Base-by-base conservation (phyloP, 768 basidiomycete genomes). In the Termitomyces sp. region DNA sequence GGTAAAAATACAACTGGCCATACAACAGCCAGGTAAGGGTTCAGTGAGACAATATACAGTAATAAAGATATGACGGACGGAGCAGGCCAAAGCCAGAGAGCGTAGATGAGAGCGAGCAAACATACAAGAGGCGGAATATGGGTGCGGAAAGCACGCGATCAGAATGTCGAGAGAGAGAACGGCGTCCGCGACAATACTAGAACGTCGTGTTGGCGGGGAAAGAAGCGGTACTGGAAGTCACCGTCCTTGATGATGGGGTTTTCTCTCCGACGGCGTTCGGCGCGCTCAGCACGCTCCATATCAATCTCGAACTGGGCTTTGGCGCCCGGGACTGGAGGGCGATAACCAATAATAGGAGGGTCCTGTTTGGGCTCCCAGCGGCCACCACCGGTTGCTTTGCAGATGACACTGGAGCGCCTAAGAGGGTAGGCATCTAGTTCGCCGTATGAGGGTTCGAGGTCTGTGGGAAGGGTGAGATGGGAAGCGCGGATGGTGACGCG, bases 331-430 rank as follows among this genome's bases (percentile, higher is more conserved):
- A 84, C 68, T 35, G 83, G 81, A n/a, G 83, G 70, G 12, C 85
- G 80, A 60, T 79, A 75, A 50, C 79, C 80, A 65, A 74, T 70
- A 56, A 78, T 62, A 60, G 71, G 73, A 1, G 77, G 72, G 10
- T 71, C 69, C 31, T 77, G 79, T 64, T 85, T 86, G 34, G 90
- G 90, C 61, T 82, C 81, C 90, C 90, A 92, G 34, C 90, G 83
- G 16, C 90, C 90, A 14, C 89, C 89, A 45, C 90, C 90, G 19
- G 83, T 82, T 1, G 85, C 86, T 63, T 92, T 92, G 74, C 90
- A 92, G 14, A 90, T 77, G 48, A 80, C 74, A 63, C 81, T 83
- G 3, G 84, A 81, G 54, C 83, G 82, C 42, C 80, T 77, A 21
- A 92, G 81, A 2, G 90, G 90, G 62, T 92, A 92, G 1, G 86